Base-by-base conservation (phyloP, 2,329 filamentous ascomycete species). In the Nannizziopsis barbatae region DNA sequence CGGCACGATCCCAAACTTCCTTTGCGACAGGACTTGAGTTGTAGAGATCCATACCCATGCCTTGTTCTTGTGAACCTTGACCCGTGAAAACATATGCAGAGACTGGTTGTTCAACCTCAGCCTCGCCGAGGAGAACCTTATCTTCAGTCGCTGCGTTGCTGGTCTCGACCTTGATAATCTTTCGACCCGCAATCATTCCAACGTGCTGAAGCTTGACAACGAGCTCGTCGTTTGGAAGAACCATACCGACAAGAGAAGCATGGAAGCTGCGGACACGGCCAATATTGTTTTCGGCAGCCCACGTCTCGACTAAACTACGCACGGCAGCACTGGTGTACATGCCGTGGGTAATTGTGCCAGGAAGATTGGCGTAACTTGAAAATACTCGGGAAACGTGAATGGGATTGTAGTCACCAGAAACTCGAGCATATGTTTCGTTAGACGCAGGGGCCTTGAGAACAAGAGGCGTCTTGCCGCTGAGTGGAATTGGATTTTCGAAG, bases 31-130 rank as follows among this genome's bases (percentile, higher is more conserved):
- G 74, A 65, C 92, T 96, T 75, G 83, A 94, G 61, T 77, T 84
- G 66, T 98, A 98, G 45, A 98, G 76, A 62, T 96, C 92, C 92
- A 98, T 98, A 70, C 92, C 92, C 92, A 98, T 98, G 53, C 92
- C 92, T 68, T 98, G 92, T 69, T 98, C 92, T 68, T 98, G 93
- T 44, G 89, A 95, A 59, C 92, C 92, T 69, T 98, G 92, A 49
- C 92, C 92, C 55, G 93, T 98, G 70, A 98, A 98, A 58, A 98
- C 87, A 61, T 98, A 98, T 4, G 92, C 83, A 1, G 90, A 94
- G 31, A 92, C 87, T 6, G 93, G 93, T 66, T 98, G 92, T 70
- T 98, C 92, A 50, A 98, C 87, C 69, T 98, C 92, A 20, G 92
- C 92, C 70, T 96, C 90, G 62, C 87, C 92, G 44, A 95, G 74